Base-by-base conservation (phyloP, 1,139 yeast genomes). In the Yamadazyma atlantica region DNA sequence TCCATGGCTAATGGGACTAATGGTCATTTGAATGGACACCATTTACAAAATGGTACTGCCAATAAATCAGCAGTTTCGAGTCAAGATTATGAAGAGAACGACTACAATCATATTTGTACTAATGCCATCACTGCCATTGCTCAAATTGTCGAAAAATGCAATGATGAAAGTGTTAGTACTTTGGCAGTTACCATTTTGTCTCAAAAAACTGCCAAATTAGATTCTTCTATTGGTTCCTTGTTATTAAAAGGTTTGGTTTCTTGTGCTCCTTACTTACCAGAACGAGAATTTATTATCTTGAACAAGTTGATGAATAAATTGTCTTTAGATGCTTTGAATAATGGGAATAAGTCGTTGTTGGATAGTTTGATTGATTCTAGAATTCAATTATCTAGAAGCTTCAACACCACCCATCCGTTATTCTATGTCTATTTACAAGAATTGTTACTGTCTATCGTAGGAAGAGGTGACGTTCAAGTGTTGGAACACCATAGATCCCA, bases 401-500 rank as follows among this genome's bases (percentile, higher is more conserved):
- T 80, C 26, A 48, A 14, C 8, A 55, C 57, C 27, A 49, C 64
- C 3, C 62, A 66, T 33, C 80, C 79, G 4, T 64, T 82, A 29
- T 86, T 70, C 59, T 64, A 60, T 4, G 64, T 75, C 6, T 87
- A 83, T 49, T 65, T 92, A 46, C 72, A 71, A 32, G 92, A 85
- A 46, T 60, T 88, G 18, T 69, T 92, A 41, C 75, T 74, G 24
- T 73, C 78, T 1, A 83, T 89, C 36, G 76, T 87, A 27, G 71
- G 84, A 32, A 81, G 83, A 54, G 97, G 97, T 33, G 96, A 89
- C 49, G 87, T 84, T 15, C 87, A 80, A 48, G 84, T 75, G 37
- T 70, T 78, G 35, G 95, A 85, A 44, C 95, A 85, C 49, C 95
- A 86, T 54, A 75, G 95, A 50, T 76, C 95, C 3, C 94, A 86